phyloP scores from a whole-genome alignment of 2,329 filamentous ascomycete genomes.

The Diaporthe vaccinii region DNA sequence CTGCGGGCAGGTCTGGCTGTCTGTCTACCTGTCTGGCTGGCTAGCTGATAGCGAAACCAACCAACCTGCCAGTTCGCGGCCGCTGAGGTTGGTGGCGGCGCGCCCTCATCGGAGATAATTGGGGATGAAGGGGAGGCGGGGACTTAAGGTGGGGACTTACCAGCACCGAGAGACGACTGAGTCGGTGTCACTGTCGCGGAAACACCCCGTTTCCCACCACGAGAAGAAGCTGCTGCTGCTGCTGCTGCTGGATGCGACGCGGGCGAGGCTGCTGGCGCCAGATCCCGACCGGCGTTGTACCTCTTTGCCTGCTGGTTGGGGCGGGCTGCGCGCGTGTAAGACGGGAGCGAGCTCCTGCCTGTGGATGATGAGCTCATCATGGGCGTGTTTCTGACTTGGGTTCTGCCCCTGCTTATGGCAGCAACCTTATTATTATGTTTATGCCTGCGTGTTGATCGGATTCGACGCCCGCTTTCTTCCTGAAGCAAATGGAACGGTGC shows the following conservation, averaged over 20 bases:
- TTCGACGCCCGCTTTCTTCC: not conserved
- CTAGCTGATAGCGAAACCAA: not conserved
- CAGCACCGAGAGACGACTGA: not conserved
- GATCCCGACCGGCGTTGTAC: not conserved
- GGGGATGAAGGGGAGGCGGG: constrained; percentile 4
- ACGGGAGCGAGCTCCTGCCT: constrained; percentile 19
- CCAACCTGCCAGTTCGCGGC: constrained; percentile 13
- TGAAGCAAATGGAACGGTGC: not conserved
- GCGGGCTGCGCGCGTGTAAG: constrained; percentile 21
- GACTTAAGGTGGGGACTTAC: constrained; percentile 33
- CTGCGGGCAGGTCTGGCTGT: not conserved
- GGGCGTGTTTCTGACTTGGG: constrained; percentile 14
- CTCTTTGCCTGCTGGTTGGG: not conserved
- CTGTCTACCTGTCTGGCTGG: not conserved
- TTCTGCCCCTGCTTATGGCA: constrained; percentile 1
- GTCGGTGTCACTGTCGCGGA: constrained; percentile 23
- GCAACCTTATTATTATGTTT: constrained; percentile 25
- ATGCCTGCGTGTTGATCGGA: not conserved
- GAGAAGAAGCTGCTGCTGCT: not conserved
- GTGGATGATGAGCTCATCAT: constrained; percentile 17
- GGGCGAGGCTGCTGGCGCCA: constrained; percentile 5
- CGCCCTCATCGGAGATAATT: constrained; percentile 4
- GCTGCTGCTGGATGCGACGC: not conserved
- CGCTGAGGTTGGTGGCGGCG: constrained; percentile 5
- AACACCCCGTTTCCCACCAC: constrained; percentile 4